Conservation (phyloP, 257 asterid species). For the Phtheirospermum japonicum region DNA sequence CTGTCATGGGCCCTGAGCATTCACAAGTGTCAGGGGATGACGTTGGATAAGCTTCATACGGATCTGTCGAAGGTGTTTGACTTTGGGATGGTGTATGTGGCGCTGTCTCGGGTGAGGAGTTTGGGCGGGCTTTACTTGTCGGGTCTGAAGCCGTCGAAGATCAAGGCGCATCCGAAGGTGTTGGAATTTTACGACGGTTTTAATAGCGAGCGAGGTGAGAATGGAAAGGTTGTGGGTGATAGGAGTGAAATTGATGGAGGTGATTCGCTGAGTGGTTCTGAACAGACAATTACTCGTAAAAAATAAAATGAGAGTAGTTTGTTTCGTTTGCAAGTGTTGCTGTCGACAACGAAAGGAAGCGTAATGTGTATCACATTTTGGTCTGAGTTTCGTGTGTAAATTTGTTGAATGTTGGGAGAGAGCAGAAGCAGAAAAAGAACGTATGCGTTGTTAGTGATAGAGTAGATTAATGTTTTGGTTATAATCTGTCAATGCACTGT, state of each 20-base stretch:
- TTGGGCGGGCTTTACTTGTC: conserved; percentile 57
- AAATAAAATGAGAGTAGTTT: too few species aligned
- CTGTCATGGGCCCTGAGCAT: conserved; percentile 89
- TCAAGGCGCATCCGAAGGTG: conserved; percentile 73
- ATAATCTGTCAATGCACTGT: too few species aligned
- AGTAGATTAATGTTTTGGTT: too few species aligned
- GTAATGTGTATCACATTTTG: too few species aligned
- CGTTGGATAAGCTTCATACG: conserved; percentile 59
- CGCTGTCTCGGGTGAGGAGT: conserved; percentile 73
- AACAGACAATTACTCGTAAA: background rate
- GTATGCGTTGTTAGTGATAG: too few species aligned
- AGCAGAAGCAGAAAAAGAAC: too few species aligned
- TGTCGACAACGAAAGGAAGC: too few species aligned
- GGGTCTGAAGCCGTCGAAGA: conserved; percentile 48
- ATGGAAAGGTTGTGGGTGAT: conserved; percentile 1
- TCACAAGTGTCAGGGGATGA: conserved; percentile 88
- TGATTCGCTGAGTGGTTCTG: background rate
- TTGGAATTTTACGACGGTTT: conserved; percentile 52
- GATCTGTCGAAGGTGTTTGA: conserved; percentile 58
- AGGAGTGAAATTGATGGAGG: conserved; percentile 16
- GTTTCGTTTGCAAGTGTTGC: too few species aligned
- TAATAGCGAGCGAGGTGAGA: conserved; percentile 22
- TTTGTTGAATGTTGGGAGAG: too few species aligned
- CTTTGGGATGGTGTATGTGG: conserved; percentile 84
- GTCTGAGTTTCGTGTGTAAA: too few species aligned